Conservation (phyloP, 306 rosid genomes). For the Cicer bijugum region DNA sequence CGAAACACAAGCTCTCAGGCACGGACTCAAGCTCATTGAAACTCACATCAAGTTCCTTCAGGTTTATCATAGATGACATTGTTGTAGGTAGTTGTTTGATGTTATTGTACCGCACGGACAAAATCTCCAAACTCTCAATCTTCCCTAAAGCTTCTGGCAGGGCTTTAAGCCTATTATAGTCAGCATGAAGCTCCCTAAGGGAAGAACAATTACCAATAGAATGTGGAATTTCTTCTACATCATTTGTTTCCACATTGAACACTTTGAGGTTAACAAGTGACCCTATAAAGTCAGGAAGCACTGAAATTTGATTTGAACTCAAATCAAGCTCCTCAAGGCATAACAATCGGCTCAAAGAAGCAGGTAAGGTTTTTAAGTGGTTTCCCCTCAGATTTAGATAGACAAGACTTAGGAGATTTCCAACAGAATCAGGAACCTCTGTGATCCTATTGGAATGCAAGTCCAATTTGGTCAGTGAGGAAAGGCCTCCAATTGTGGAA, state of each 20-base stretch:
- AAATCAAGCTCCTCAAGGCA: constrained; percentile 79
- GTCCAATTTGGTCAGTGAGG: constrained; percentile 70
- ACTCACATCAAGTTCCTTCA: constrained; percentile 82
- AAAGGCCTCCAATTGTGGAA: constrained; percentile 72
- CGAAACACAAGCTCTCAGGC: constrained; percentile 89
- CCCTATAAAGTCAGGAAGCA: constrained; percentile 72
- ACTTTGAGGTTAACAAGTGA: constrained; percentile 67
- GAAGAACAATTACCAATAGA: constrained; percentile 75
- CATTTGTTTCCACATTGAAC: constrained; percentile 79
- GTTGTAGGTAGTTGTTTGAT: constrained; percentile 84
- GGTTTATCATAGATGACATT: constrained; percentile 70
- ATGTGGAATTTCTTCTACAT: constrained; percentile 81
- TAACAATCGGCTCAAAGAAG: constrained; percentile 68
- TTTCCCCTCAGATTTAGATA: constrained; percentile 72
- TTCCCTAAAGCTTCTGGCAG: constrained; percentile 90
- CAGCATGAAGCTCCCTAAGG: constrained; percentile 71
- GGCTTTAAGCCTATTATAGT: constrained; percentile 82
- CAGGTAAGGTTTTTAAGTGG: constrained; percentile 62
- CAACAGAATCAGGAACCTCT: constrained; percentile 70
- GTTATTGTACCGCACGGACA: constrained; percentile 81
- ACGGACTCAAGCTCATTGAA: constrained; percentile 87
- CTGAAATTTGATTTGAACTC: constrained; percentile 70
- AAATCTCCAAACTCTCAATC: constrained; percentile 73
- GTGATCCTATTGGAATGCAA: constrained; percentile 71
- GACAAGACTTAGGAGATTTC: constrained; percentile 68